Evolutionary conservation across 345 rosid genomes (phyloP).

Genomic region (Lepidium africanum): DNA sequence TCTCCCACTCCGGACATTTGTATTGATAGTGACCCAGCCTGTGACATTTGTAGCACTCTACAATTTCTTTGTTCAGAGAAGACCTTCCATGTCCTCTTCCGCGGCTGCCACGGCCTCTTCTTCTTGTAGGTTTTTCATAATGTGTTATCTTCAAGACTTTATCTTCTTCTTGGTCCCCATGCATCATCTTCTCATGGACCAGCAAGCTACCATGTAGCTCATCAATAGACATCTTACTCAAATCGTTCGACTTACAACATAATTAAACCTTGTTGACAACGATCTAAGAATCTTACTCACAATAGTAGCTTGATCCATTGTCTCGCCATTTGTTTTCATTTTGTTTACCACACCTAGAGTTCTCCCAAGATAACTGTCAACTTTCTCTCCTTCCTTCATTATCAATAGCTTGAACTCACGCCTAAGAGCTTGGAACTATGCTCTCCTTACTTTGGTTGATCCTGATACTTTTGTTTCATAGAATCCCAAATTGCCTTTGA

Average conservation of each 20-base stretch:
- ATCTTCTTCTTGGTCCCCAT: not conserved
- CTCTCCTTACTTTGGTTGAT: not conserved
- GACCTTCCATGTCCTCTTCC: not conserved
- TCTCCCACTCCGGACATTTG: not conserved
- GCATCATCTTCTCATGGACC: not conserved
- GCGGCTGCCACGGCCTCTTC: not conserved
- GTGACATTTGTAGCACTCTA: too few species aligned
- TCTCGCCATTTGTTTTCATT: too few species aligned
- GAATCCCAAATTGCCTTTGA: not conserved
- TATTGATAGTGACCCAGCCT: not conserved
- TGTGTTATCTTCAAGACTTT: not conserved
- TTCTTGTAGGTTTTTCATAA: not conserved
- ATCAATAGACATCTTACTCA: not conserved
- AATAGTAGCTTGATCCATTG: not conserved
- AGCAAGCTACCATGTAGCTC: conserved; percentile 2
- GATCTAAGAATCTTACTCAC: not conserved
- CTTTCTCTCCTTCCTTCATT: not conserved
- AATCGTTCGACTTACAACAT: not conserved
- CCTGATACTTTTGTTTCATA: not conserved
- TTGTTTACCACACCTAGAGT: too few species aligned
- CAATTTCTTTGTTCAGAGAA: not conserved
- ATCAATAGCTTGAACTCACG: not conserved
- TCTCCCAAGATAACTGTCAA: too few species aligned
- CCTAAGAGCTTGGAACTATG: not conserved
- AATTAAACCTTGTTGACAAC: not conserved